phyloP scores from a whole-genome alignment of 2,329 filamentous ascomycete genomes.

The Stachybotrys elegans region DNA sequence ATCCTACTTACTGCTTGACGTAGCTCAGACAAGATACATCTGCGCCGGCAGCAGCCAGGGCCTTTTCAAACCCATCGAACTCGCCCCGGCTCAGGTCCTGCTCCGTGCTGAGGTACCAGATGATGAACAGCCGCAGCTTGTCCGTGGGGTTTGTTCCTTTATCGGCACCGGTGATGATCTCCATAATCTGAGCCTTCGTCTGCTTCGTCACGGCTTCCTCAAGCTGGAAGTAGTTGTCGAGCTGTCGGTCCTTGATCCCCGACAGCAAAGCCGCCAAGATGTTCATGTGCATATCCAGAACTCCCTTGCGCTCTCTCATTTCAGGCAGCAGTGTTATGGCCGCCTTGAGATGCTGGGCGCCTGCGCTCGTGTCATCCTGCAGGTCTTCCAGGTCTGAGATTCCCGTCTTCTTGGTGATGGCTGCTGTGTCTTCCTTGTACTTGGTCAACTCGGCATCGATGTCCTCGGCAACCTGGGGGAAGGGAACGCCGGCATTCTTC shows the following conservation, averaged over 20 bases:
- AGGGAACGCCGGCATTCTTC: constrained; percentile 83
- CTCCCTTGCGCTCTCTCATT: constrained; percentile 84
- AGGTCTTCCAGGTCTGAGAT: constrained; percentile 90
- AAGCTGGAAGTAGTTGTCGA: constrained; percentile 93
- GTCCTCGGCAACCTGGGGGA: constrained; percentile 93
- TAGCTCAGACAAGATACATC: constrained; percentile 78
- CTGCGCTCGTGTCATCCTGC: constrained; percentile 81
- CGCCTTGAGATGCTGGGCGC: constrained; percentile 90
- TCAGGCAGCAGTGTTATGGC: constrained; percentile 92
- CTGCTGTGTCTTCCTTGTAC: constrained; percentile 92
- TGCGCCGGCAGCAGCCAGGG: constrained; percentile 68
- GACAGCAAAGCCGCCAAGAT: constrained; percentile 72
- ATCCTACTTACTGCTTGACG: constrained; percentile 65
- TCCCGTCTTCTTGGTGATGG: constrained; percentile 92
- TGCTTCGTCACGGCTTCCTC: constrained; percentile 93
- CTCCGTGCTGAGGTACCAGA: constrained; percentile 95
- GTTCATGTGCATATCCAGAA: constrained; percentile 98
- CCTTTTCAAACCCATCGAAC: constrained; percentile 80
- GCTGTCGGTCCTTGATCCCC: constrained; percentile 89
- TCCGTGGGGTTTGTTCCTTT: constrained; percentile 83
- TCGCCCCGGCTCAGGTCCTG: constrained; percentile 79
- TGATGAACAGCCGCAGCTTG: constrained; percentile 90
- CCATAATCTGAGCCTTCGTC: constrained; percentile 81
- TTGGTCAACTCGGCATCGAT: constrained; percentile 90
- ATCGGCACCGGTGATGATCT: constrained; percentile 72